These are phyloP conservation scores for Schizopora paradoxa DNA, from an alignment of 1,284 basidiomycete species.

Conservation along the genomic window DNA sequence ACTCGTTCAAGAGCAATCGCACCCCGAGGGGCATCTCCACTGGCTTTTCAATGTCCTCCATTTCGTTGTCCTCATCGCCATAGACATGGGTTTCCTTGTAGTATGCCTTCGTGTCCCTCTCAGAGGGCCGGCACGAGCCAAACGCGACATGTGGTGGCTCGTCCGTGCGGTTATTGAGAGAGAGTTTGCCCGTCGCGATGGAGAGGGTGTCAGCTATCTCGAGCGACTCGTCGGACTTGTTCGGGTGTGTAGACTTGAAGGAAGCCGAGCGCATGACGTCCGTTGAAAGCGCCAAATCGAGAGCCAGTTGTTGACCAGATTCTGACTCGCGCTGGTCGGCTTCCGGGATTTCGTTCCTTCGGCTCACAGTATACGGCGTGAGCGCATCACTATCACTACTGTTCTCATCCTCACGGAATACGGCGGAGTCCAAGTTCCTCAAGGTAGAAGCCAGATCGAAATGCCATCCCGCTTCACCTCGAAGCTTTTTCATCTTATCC, in stretches of 20 bases:
- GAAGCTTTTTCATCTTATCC: conserved; percentile 34
- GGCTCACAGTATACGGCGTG: conserved; percentile 37
- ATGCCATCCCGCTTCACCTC: conserved; percentile 46
- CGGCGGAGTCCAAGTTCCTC: conserved; percentile 34
- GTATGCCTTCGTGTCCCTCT: conserved; percentile 4
- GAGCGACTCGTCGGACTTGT: conserved; percentile 18
- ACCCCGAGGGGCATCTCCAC: conserved; percentile 44
- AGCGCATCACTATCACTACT: conserved; percentile 32
- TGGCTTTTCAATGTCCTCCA: conserved; percentile 22
- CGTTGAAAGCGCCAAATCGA: conserved; percentile 57
- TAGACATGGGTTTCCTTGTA: conserved; percentile 27
- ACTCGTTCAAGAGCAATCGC: conserved; percentile 58
- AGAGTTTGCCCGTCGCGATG: conserved; percentile 8
- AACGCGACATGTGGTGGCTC: conserved; percentile 17
- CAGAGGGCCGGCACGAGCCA: conserved; percentile 9
- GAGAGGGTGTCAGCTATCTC: conserved; percentile 7
- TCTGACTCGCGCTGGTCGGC: conserved; percentile 44
- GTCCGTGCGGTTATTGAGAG: conserved; percentile 2
- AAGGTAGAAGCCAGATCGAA: conserved; percentile 42
- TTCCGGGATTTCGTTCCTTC: conserved; percentile 33
- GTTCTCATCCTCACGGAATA: conserved; percentile 30
- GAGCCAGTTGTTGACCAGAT: conserved; percentile 52
- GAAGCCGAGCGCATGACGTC: conserved; percentile 50
- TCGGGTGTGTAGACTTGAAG: conserved; percentile 23
- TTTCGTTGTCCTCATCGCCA: conserved; percentile 12